Evolutionary conservation across 805 yeast species (phyloP), one percentile per base, ranked within the genome.

Genomic region (Zygoascus flipseniorum): DNA sequence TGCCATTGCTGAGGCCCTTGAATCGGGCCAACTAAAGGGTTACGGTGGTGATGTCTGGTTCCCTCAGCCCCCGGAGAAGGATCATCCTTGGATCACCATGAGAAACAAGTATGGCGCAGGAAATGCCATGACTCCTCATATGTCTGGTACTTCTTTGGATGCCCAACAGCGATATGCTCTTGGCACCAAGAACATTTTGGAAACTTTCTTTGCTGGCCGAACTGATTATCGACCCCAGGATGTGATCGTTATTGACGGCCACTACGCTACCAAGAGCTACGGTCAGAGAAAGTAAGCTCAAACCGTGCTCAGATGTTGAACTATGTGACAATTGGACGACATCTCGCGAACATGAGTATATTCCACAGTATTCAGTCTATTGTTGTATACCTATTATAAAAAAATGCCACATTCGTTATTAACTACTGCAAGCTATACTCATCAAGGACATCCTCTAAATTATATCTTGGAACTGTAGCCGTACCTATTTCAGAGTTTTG

Each of bases 31-130:
- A 61, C 66, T 86, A 49, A 74, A 83, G 62, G 92, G 90, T 51
- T 86, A 85, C 65, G 93, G 90, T 62, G 93, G 92, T 61, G 93
- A 86, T 69, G 93, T 86, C 19, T 85, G 92, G 89, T 77, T 64
- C 73, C 84, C 83, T n/a, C 95, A 86, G 69, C 95, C 95, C 44
- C 86, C 92, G 28, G 89, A 89, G 58, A 71, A 73, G 52, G 76
- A 76, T 67, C 89, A 85, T 65, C 89, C 89, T 59, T 86, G 93
- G 93, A 76, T 89, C 75, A 52, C 73, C 10, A 78, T 85, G 81
- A 65, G 72, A 48, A 83, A 84, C 77, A 72, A 77, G 63, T 78
- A 75, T 59, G 85, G 84, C 55, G 86, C 80, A 39, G 92, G 92
- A 59, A 86, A 86, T 62, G 92, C 90, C 52, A 85, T 86, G 92